Conservation (phyloP, 2,329 filamentous ascomycete species). For the Phaeomoniella chlamydospora region DNA sequence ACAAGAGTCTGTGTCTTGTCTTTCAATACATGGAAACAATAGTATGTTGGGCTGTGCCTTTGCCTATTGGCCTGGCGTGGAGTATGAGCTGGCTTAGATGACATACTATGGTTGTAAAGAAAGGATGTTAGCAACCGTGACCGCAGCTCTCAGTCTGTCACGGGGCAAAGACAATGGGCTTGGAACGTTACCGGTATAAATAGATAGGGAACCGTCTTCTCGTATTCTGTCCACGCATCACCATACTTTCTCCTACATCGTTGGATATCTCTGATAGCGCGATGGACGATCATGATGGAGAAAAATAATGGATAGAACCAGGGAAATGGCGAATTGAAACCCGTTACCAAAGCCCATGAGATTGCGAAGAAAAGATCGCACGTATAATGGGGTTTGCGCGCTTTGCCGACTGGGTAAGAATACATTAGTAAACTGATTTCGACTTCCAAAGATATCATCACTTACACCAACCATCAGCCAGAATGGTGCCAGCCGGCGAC, state of each 20-base stretch:
- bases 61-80: too few species aligned
- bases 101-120: too few species aligned
- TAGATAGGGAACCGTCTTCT: conserved; percentile 64
- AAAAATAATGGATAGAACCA: conserved; percentile 88
- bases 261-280: conserved; percentile 60
- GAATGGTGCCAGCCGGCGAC: conserved; percentile 56
- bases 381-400: conserved; percentile 69
- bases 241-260: conserved; percentile 67
- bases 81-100: too few species aligned
- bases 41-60: too few species aligned
- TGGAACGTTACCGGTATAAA: conserved; percentile 60
- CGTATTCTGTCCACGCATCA: conserved; percentile 69
- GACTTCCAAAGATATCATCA: conserved; percentile 27
- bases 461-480: conserved; percentile 80
- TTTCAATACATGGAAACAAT: too few species aligned
- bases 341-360: conserved; percentile 67
- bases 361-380: conserved; percentile 68
- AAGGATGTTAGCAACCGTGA: too few species aligned
- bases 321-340: conserved; percentile 67
- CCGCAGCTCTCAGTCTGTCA: too few species aligned
- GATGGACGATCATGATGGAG: conserved; percentile 63
- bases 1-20: too few species aligned
- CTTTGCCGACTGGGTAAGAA: too few species aligned
- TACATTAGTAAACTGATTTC: too few species aligned
- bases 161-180: too few species aligned